Evolutionary conservation across 441 rosid species (phyloP).

Genomic region (Adansonia rubrostipa): DNA sequence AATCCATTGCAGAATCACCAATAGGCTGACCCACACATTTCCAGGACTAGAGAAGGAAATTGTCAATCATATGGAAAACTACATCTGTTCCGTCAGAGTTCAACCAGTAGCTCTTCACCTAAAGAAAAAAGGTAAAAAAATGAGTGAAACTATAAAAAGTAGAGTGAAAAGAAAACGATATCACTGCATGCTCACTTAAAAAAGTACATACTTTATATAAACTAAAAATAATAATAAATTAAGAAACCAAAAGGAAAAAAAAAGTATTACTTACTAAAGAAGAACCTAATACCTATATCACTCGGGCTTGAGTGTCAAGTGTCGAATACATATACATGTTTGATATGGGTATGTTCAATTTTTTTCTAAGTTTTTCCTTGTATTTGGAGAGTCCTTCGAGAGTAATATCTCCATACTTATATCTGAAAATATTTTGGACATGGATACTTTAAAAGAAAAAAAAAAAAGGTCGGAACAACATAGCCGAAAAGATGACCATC

Average conservation of each 20-base stretch:
- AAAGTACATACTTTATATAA: background rate
- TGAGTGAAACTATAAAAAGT: constrained; percentile 4
- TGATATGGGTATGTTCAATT: no score
- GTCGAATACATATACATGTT: no score
- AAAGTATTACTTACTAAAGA: background rate
- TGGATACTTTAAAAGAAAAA: no score
- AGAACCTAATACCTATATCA: background rate
- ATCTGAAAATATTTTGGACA: no score
- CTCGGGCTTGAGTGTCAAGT: no score
- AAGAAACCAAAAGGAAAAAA: background rate
- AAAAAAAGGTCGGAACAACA: no score
- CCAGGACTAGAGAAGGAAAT: constrained; percentile 65
- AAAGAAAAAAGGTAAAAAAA: constrained; percentile 31
- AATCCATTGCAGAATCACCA: constrained; percentile 29
- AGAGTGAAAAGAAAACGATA: background rate
- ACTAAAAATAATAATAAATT: background rate
- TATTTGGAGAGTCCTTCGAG: no score
- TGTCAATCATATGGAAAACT: constrained; percentile 85
- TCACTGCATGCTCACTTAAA: background rate
- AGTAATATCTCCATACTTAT: no score
- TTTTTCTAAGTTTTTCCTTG: no score
- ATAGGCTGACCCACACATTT: constrained; percentile 19
- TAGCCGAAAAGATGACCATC: background rate
- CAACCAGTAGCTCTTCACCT: constrained; percentile 90
- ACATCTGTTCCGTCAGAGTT: constrained; percentile 93